phyloP scores from a whole-genome alignment of 176 grass and related monocot species.

The Hsuehochloa calcarea region DNA sequence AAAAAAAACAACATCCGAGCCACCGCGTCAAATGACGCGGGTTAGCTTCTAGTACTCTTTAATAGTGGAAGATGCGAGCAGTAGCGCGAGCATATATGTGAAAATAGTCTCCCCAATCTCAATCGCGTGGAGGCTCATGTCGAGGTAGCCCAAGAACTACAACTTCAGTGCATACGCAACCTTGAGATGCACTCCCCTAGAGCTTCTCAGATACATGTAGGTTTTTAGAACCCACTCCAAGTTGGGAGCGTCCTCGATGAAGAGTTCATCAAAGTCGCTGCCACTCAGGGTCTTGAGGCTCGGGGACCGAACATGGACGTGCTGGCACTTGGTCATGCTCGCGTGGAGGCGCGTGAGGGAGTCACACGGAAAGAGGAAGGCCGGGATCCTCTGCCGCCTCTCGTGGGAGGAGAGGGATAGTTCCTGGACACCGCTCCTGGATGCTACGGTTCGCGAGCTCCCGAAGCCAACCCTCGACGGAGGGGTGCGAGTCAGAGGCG shows the following conservation, averaged over 20 bases:
- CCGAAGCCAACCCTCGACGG: background rate
- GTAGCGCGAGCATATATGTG: too few species aligned
- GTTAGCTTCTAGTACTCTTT: too few species aligned
- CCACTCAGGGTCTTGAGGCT: too few species aligned
- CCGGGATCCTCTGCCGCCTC: background rate
- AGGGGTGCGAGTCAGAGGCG: too few species aligned
- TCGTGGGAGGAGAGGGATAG: constrained; percentile 12
- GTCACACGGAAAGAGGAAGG: constrained; percentile 21
- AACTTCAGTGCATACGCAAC: constrained; percentile 28
- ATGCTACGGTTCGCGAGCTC: constrained; percentile 22
- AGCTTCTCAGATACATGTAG: background rate
- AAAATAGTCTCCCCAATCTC: constrained; percentile 10
- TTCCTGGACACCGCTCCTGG: constrained; percentile 12
- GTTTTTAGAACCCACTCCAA: too few species aligned
- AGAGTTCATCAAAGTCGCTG: too few species aligned
- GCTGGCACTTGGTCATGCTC: too few species aligned
- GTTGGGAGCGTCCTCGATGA: too few species aligned
- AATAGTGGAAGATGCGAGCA: too few species aligned
- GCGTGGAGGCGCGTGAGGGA: constrained; percentile 9
- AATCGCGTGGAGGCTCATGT: background rate
- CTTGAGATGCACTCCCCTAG: background rate
- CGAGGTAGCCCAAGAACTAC: constrained; percentile 22
- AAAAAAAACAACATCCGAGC: too few species aligned
- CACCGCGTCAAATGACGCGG: too few species aligned
- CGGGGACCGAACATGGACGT: too few species aligned